phyloP scores from a whole-genome alignment of 2,329 filamentous ascomycete species.

The Helminthosporium solani region DNA sequence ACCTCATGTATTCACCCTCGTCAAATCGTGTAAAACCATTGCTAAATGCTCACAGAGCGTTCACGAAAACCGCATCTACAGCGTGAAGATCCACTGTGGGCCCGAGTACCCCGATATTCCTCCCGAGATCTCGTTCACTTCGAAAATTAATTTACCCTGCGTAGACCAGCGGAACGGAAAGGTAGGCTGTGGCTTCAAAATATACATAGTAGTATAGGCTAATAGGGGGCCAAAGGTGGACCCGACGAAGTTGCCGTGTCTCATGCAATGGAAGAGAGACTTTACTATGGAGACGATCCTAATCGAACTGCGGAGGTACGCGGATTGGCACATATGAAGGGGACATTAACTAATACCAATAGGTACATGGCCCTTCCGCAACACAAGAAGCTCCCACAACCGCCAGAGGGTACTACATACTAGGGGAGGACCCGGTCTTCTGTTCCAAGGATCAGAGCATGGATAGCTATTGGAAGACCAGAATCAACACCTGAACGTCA shows the following conservation, averaged over 20 bases:
- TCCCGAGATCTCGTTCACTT: slow-evolving; percentile 88
- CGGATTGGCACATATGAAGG: background rate
- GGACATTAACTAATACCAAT: slow-evolving; percentile 11
- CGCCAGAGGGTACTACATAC: slow-evolving; percentile 76
- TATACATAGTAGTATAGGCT: slow-evolving; percentile 8
- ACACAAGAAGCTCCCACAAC: slow-evolving; percentile 95
- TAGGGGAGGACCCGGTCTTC: slow-evolving; percentile 9
- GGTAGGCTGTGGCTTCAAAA: slow-evolving; percentile 47
- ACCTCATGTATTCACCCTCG: slow-evolving; percentile 72
- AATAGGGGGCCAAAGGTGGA: slow-evolving; percentile 64
- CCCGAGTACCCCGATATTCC: slow-evolving; percentile 84
- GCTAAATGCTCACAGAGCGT: slow-evolving; percentile 63
- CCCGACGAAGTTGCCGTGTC: slow-evolving; percentile 76
- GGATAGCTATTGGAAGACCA: too few species aligned
- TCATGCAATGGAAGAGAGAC: slow-evolving; percentile 86
- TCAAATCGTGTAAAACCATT: background rate
- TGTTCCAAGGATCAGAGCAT: too few species aligned
- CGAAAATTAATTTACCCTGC: slow-evolving; percentile 93
- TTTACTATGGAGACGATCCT: slow-evolving; percentile 95
- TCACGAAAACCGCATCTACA: slow-evolving; percentile 99
- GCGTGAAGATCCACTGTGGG: slow-evolving; percentile 94
- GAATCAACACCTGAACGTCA: too few species aligned
- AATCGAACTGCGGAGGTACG: slow-evolving; percentile 76
- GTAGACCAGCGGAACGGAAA: slow-evolving; percentile 78
- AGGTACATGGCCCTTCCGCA: slow-evolving; percentile 91